phyloP scores from a whole-genome alignment of 75 land plant species.

The Pinus tabuliformis region DNA sequence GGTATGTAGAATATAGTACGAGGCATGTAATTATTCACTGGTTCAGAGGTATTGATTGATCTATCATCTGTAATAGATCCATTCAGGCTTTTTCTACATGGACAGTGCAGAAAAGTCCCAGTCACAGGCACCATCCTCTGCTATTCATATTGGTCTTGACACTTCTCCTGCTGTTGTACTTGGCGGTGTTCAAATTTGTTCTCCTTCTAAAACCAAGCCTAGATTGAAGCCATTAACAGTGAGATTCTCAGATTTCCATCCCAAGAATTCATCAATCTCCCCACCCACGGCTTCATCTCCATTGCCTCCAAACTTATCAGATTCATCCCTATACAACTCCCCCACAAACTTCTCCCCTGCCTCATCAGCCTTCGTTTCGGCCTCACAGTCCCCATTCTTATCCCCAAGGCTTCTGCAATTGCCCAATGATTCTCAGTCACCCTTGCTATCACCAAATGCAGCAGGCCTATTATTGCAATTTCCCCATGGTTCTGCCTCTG shows the following conservation, averaged over 20 bases:
- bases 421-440: not conserved
- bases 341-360: constrained; percentile 53
- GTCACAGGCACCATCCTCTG: constrained; percentile 4
- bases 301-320: constrained; percentile 10
- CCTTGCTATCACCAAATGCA: constrained; percentile 3
- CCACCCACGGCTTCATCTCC: constrained; percentile 5
- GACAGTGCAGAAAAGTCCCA: constrained; percentile 1
- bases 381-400: constrained; percentile 82
- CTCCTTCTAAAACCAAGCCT: constrained; percentile 5
- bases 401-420: constrained; percentile 46
- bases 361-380: constrained; percentile 85
- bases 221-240: constrained; percentile 8
- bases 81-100: constrained; percentile 2
- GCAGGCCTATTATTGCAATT: not conserved
- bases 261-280: constrained; percentile 6
- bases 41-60: not conserved
- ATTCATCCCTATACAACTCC: constrained; percentile 47
- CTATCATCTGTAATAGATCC: not conserved
- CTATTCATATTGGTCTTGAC: not conserved
- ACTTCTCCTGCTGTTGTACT: not conserved
- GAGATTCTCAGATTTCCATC: constrained; percentile 16
- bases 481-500: not conserved
- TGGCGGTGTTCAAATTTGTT: not conserved
- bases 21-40: not conserved
- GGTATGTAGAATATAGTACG: not conserved